Conservation (phyloP, 768 basidiomycete genomes). For the Astraeus odoratus region DNA sequence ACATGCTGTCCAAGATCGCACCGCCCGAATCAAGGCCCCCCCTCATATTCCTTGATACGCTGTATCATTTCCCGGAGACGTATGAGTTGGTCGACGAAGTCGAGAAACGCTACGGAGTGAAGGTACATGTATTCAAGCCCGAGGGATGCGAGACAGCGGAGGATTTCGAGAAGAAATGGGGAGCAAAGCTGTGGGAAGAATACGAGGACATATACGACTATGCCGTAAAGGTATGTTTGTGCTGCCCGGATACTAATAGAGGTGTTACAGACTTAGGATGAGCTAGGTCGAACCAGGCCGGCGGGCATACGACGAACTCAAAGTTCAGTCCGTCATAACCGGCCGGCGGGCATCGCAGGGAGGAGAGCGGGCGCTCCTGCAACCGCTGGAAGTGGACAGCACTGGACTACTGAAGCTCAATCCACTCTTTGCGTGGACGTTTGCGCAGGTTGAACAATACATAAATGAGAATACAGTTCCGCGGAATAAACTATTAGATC, state of each 20-base stretch:
- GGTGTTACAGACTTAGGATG: background rate
- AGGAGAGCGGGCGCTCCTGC: slow-evolving; percentile 73
- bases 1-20: slow-evolving; percentile 88
- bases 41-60: slow-evolving; percentile 92
- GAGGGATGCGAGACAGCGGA: slow-evolving; percentile 54
- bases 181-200: slow-evolving; percentile 77
- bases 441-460: slow-evolving; percentile 78
- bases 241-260: background rate
- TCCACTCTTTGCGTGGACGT: slow-evolving; percentile 86
- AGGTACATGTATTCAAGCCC: slow-evolving; percentile 75
- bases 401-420: slow-evolving; percentile 93
- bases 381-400: slow-evolving; percentile 84
- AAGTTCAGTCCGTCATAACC: slow-evolving; percentile 87
- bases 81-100: slow-evolving; percentile 85
- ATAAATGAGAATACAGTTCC: slow-evolving; percentile 78
- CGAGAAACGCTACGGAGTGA: slow-evolving; percentile 62
- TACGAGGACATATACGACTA: slow-evolving; percentile 90
- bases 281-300: slow-evolving; percentile 86
- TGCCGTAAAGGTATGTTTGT: slow-evolving; percentile 67
- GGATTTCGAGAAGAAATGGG: slow-evolving; percentile 78
- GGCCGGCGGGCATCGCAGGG: slow-evolving; percentile 92
- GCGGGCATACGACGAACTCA: slow-evolving; percentile 74
- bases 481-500: slow-evolving; percentile 76
- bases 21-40: slow-evolving; percentile 49
- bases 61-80: slow-evolving; percentile 94